Evolutionary conservation across 129 eudicot species (phyloP), one percentile per base, ranked within the genome.

Genomic region (Dittrichia graveolens): DNA sequence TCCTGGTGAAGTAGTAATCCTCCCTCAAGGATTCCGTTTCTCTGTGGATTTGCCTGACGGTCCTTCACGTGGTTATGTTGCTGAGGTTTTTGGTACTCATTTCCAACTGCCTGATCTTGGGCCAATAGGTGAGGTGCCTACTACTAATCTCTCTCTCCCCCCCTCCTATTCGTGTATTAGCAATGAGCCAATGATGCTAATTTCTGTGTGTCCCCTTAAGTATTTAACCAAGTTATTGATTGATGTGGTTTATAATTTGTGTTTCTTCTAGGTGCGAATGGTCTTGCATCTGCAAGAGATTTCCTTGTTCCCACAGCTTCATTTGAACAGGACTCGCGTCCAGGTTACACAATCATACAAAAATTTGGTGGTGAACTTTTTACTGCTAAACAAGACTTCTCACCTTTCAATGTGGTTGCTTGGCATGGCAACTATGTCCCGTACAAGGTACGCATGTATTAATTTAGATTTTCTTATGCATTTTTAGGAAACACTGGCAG

Each of bases 361-460:
- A 95, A 95, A 76, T 95, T 82, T 71, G 99, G 99, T 44, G 99
- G 99, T 5, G 97, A 95, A 76, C 90, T 95, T 63, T 95, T 95
- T 73, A 95, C 91, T 7, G 99, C 99, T 65, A 95, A 81, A 69
- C 99, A 95, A 78, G 96, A 95, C 83, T 95, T 95, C 77, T 95
- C 99, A 55, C 97, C 99, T 6, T 95, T 95, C 75, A 95, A 95
- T 71, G 99, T 90, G 65, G 99, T 86, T 43, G 99, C 99, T 19
- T 95, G 99, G 99, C 99, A 95, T 80, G 99, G 99, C 16, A 95
- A 95, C 54, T 95, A 95, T 86, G 97, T 74, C 12, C 99, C 99
- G 12, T 95, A 88, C 59, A 95, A 95, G 99, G 99, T 88, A 77
- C 14, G 70, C 37, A 41, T 40, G 37, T n/a, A 5, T 16, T 34